Conservation (phyloP, 169 alveolate genomes). For the Miamiensis avidus region DNA sequence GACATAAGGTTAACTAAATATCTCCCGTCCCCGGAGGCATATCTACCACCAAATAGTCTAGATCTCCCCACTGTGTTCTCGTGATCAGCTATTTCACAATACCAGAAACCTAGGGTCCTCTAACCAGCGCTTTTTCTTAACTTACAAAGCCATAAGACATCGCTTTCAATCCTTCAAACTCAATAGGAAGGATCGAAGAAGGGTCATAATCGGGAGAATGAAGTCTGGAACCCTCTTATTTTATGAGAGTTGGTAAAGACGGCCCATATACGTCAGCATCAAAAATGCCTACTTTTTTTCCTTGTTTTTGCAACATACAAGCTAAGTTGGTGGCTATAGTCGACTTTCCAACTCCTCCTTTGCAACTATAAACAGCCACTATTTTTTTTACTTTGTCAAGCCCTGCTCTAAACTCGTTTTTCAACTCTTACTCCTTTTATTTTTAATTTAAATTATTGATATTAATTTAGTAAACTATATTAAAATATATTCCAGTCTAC, state of each 20-base stretch:
- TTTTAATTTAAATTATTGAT: too few species aligned
- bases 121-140: slow-evolving; percentile 85
- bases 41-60: slow-evolving; percentile 97
- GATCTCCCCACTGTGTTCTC: slow-evolving; percentile 96
- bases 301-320: slow-evolving; percentile 82
- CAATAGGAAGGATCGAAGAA: slow-evolving; percentile 71
- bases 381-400: slow-evolving; percentile 83
- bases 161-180: slow-evolving; percentile 86
- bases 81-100: slow-evolving; percentile 90
- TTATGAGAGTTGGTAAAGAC: slow-evolving; percentile 92
- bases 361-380: slow-evolving; percentile 94
- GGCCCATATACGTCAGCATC: slow-evolving; percentile 98
- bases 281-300: slow-evolving; percentile 92
- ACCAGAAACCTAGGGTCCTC: slow-evolving; percentile 96
- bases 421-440: slow-evolving; percentile 38
- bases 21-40: slow-evolving; percentile 99
- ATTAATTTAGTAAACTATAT: too few species aligned
- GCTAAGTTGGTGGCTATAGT: slow-evolving; percentile 93
- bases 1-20: slow-evolving; percentile 95
- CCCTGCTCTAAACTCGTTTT: slow-evolving; percentile 49
- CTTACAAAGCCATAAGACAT: slow-evolving; percentile 91
- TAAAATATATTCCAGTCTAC: too few species aligned
- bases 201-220: slow-evolving; percentile 47
- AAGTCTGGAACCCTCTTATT: slow-evolving; percentile 62
- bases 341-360: slow-evolving; percentile 99